A percentile compares a stretch with the other conserved stretches of the same genome.
These are phyloP conservation scores for Dryadomyces quercivorus DNA, from an alignment of 2,329 filamentous ascomycete genomes.

Conservation along the genomic window DNA sequence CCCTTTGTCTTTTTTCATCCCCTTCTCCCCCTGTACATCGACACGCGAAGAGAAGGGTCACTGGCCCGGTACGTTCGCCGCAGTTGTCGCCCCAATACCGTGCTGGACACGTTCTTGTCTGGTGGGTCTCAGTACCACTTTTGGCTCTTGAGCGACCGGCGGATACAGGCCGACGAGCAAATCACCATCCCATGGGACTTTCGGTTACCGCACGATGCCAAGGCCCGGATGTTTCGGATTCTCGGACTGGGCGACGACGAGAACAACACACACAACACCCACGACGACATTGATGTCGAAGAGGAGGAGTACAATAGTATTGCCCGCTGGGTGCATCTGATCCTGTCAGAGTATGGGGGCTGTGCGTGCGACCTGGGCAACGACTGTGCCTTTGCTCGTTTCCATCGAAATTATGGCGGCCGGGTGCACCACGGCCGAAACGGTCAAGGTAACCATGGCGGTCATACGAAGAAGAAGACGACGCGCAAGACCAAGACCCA, in stretches of 20 bases:
- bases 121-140: conserved; percentile 75
- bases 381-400: conserved; percentile 52
- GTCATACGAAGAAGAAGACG: conserved; percentile 32
- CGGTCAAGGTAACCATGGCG: background rate
- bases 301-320: conserved; percentile 49
- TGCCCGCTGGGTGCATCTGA: conserved; percentile 52
- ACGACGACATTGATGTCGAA: conserved; percentile 41
- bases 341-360: conserved; percentile 67
- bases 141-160: conserved; percentile 75
- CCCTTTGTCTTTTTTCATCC: conserved; percentile 85
- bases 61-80: conserved; percentile 78
- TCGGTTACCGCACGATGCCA: conserved; percentile 42
- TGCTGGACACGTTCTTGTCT: conserved; percentile 74
- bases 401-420: conserved; percentile 44
- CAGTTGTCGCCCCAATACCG: conserved; percentile 85
- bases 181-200: conserved; percentile 59
- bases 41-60: conserved; percentile 79
- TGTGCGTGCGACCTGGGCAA: conserved; percentile 59
- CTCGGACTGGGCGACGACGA: conserved; percentile 53
- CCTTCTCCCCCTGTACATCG: conserved; percentile 80
- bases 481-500: conserved; percentile 39
- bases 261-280: conserved; percentile 21
- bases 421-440: conserved; percentile 23
- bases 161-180: conserved; percentile 53
- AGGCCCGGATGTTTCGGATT: conserved; percentile 41